These are phyloP conservation scores for Rhynchosporium agropyri DNA, from an alignment of 2,329 filamentous ascomycete genomes.

Conservation along the genomic window DNA sequence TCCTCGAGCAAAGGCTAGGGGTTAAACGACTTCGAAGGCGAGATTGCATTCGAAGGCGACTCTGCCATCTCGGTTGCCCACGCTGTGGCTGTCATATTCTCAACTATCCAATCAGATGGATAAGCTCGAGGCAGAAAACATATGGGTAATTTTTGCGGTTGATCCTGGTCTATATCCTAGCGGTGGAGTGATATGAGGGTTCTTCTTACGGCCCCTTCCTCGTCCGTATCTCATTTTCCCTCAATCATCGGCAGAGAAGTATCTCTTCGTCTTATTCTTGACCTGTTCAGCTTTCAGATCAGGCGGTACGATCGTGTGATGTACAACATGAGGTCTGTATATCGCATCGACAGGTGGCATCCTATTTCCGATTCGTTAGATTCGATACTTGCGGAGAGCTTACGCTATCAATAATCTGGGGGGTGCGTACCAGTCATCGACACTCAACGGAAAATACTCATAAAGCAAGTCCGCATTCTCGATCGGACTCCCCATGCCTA, in stretches of 20 bases:
- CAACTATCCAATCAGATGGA: no score
- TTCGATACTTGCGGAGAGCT: not conserved
- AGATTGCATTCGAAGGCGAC: no score
- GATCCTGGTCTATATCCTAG: no score
- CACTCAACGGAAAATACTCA: conserved; percentile 89
- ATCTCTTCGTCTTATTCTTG: conserved; percentile 68
- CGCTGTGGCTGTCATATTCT: no score
- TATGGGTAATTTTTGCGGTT: no score
- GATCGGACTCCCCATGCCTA: conserved; percentile 58
- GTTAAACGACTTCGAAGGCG: no score
- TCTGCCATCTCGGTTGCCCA: no score
- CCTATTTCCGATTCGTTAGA: conserved; percentile 46
- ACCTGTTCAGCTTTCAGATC: conserved; percentile 71
- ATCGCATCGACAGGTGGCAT: conserved; percentile 89
- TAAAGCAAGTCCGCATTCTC: conserved; percentile 85
- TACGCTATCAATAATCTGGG: not conserved
- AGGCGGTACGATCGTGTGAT: conserved; percentile 75
- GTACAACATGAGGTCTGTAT: conserved; percentile 89
- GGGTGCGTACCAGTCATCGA: conserved; percentile 75
- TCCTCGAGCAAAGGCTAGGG: no score
- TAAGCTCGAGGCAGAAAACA: no score
- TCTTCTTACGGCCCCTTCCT: not conserved
- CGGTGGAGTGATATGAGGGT: no score
- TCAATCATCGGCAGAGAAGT: conserved; percentile 65
- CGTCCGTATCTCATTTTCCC: not conserved